A percentile compares a stretch with the other conserved stretches of the same genome.
These are phyloP conservation scores for Fraxinus angustifolia DNA, from an alignment of 305 asterid genomes.

Conservation along the genomic window DNA sequence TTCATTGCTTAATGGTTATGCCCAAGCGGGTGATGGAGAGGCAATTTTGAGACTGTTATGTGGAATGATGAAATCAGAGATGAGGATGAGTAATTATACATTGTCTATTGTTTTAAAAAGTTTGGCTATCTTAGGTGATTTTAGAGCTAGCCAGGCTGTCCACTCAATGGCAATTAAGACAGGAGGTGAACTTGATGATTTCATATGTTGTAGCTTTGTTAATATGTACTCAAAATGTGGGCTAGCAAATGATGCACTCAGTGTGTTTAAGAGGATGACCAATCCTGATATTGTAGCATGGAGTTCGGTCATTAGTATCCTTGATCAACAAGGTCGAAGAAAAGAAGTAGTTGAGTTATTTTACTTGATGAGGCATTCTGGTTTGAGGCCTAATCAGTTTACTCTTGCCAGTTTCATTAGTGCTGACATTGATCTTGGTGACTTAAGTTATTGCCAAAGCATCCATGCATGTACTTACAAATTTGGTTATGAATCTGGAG, in stretches of 20 bases:
- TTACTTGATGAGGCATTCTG: constrained; percentile 54
- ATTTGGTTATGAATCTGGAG: too few relatives aligned
- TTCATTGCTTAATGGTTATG: constrained; percentile 75
- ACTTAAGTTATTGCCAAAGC: constrained; percentile 52
- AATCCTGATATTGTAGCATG: constrained; percentile 74
- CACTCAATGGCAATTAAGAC: constrained; percentile 64
- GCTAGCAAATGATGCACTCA: constrained; percentile 40
- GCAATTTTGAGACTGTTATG: constrained; percentile 53
- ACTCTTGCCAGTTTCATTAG: constrained; percentile 63
- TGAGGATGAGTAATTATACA: constrained; percentile 56
- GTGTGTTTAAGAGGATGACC: constrained; percentile 47
- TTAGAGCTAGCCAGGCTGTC: constrained; percentile 53
- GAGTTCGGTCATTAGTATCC: constrained; percentile 67
- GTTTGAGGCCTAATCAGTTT: constrained; percentile 65
- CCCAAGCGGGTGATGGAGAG: constrained; percentile 58
- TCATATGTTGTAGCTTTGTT: constrained; percentile 63
- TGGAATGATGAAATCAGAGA: constrained; percentile 53
- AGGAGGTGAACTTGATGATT: constrained; percentile 57
- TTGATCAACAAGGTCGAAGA: constrained; percentile 67
- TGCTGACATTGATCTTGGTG: constrained; percentile 57
- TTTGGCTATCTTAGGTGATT: constrained; percentile 43
- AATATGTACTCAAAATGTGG: constrained; percentile 84
- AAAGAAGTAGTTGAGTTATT: constrained; percentile 62
- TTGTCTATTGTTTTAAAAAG: constrained; percentile 73
- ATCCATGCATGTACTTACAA: constrained; percentile 61